Conservation (phyloP, 1,284 basidiomycete genomes). For the Puccinia coronata region DNA sequence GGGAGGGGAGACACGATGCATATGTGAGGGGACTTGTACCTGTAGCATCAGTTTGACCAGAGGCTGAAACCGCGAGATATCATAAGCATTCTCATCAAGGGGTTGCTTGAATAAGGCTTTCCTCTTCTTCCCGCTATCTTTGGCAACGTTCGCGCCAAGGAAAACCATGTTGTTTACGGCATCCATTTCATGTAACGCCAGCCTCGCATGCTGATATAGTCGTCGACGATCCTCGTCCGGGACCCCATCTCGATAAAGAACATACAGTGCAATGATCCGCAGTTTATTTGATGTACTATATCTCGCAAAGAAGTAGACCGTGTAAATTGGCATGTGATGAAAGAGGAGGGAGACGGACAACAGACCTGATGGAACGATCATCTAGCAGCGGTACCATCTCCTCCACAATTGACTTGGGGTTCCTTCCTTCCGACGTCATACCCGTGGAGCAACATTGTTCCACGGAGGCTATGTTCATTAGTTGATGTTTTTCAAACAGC, state of each 20-base stretch:
- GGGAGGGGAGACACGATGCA: too few relatives aligned
- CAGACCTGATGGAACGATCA: conserved; percentile 67
- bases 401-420: conserved; percentile 87
- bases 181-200: conserved; percentile 87
- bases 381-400: conserved; percentile 98
- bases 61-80: conserved; percentile 91
- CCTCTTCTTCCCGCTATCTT: conserved; percentile 61
- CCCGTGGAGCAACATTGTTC: conserved; percentile 89
- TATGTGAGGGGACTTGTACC: not conserved
- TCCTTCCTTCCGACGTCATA: conserved; percentile 80
- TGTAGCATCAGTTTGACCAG: conserved; percentile 80
- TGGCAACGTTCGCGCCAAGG: conserved; percentile 79
- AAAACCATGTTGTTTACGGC: conserved; percentile 83
- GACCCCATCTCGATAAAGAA: conserved; percentile 92
- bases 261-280: conserved; percentile 92
- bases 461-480: conserved; percentile 82
- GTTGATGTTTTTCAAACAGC: conserved; percentile 82
- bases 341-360: not conserved
- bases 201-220: conserved; percentile 92
- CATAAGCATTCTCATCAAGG: conserved; percentile 80
- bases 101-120: conserved; percentile 65
- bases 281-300: conserved; percentile 71
- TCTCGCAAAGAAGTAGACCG: not conserved
- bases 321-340: not conserved
- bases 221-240: conserved; percentile 94